A percentile compares a stretch with the other conserved stretches of the same genome.
These are phyloP conservation scores for Theileria annulata DNA, from an alignment of 169 alveolate genomes.

Conservation along the genomic window DNA sequence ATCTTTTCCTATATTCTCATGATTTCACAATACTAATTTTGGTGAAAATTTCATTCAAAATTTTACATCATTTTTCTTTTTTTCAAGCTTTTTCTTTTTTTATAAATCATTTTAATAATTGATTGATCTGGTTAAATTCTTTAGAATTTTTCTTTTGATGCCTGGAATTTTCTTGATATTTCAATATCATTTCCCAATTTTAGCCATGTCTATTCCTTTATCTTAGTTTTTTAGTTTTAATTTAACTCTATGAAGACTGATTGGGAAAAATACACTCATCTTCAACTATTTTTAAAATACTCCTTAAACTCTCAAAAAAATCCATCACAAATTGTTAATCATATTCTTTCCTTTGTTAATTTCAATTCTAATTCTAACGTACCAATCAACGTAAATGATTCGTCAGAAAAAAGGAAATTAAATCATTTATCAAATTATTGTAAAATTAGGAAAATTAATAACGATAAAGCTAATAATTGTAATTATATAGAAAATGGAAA, in stretches of 20 bases:
- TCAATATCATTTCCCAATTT: too few relatives aligned
- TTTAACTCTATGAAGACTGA: slow-evolving; percentile 6
- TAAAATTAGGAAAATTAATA: too few relatives aligned
- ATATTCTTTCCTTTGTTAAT: background rate
- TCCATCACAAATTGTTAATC: background rate
- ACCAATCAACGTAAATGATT: too few relatives aligned
- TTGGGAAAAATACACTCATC: background rate
- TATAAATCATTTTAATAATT: background rate
- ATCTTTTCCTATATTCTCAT: background rate
- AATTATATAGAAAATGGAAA: background rate
- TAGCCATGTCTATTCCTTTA: background rate
- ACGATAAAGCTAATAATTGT: too few relatives aligned
- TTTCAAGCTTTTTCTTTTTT: background rate
- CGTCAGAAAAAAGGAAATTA: background rate
- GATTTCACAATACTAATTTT: background rate
- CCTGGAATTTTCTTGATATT: too few relatives aligned
- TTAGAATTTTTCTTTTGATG: background rate
- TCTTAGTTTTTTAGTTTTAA: background rate
- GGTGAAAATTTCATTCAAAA: background rate
- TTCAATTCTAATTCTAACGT: background rate
- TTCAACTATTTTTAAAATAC: background rate
- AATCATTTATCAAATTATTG: background rate
- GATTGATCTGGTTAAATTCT: too few relatives aligned
- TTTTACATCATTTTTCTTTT: background rate
- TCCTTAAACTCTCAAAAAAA: background rate